These are phyloP conservation scores for Ploettnerulaceae sp. DNA, from an alignment of 2,329 filamentous ascomycete genomes.

Conservation along the genomic window DNA sequence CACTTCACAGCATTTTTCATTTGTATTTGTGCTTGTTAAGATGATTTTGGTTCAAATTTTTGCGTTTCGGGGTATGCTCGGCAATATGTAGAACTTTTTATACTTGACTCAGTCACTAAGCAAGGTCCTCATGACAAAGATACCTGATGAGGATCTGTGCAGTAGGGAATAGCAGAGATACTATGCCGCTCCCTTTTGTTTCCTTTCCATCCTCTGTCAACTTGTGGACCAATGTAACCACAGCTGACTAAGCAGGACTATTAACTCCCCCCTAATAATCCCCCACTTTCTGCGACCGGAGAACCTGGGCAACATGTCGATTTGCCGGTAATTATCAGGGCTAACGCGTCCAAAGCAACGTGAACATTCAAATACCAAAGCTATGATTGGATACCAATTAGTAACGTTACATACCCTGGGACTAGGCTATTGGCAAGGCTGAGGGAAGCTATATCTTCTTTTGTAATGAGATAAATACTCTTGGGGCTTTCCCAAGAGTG, in stretches of 20 bases:
- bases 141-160: too few species aligned
- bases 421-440: conserved; percentile 16
- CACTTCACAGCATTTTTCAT: neutral
- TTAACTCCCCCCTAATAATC: too few species aligned
- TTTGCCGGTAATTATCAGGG: conserved; percentile 1
- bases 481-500: neutral
- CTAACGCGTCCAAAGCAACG: neutral
- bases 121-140: too few species aligned
- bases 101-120: neutral
- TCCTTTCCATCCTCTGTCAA: too few species aligned
- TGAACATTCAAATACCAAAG: conserved; percentile 11
- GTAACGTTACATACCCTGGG: conserved; percentile 22
- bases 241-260: neutral
- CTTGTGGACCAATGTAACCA: too few species aligned
- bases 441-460: conserved; percentile 1
- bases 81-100: neutral
- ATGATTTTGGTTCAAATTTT: neutral
- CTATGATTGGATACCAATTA: conserved; percentile 11
- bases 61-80: neutral
- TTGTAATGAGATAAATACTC: conserved; percentile 2
- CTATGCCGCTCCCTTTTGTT: too few species aligned
- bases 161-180: too few species aligned
- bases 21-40: neutral
- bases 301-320: conserved; percentile 4
- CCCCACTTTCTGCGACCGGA: conserved; percentile 4